These are phyloP conservation scores for Zangia roseola DNA, from an alignment of 768 basidiomycete genomes.

Conservation along the genomic window DNA sequence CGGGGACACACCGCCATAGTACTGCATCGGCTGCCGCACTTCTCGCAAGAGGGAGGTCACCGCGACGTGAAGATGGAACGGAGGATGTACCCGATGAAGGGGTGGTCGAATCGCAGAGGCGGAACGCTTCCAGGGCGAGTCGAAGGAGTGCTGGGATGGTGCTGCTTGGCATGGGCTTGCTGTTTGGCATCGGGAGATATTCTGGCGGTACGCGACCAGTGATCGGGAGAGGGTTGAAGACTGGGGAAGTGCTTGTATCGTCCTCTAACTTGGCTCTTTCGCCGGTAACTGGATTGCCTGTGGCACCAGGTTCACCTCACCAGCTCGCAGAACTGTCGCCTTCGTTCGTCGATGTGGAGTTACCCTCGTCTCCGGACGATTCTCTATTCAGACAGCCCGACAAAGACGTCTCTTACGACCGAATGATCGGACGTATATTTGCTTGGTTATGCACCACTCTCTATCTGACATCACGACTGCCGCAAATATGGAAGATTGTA, in stretches of 20 bases:
- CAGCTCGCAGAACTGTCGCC: neutral
- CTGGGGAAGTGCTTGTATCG: slow-evolving; percentile 50
- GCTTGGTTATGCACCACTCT: slow-evolving; percentile 94
- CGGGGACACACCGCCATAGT: slow-evolving; percentile 33
- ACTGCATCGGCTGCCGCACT: slow-evolving; percentile 15
- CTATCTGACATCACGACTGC: slow-evolving; percentile 90
- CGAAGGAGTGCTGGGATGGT: slow-evolving; percentile 75
- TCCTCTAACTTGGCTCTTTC: slow-evolving; percentile 1
- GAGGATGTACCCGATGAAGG: slow-evolving; percentile 22
- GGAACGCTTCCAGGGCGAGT: slow-evolving; percentile 59
- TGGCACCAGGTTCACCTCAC: slow-evolving; percentile 16
- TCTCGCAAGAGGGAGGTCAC: slow-evolving; percentile 44
- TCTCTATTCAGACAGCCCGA: slow-evolving; percentile 14
- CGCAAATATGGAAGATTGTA: slow-evolving; percentile 99
- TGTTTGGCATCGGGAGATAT: slow-evolving; percentile 67
- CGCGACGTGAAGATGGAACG: slow-evolving; percentile 38
- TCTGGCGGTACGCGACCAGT: slow-evolving; percentile 31
- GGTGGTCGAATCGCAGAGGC: slow-evolving; percentile 21
- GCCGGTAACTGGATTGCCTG: slow-evolving; percentile 1
- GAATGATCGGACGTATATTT: slow-evolving; percentile 81
- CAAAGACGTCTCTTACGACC: slow-evolving; percentile 42
- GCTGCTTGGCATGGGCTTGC: slow-evolving; percentile 72
- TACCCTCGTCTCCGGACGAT: slow-evolving; percentile 13
- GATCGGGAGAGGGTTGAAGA: slow-evolving; percentile 28
- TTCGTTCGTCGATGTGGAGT: slow-evolving; percentile 14